A percentile compares a stretch with the other conserved stretches of the same genome.
Conservation (phyloP, 2,329 filamentous ascomycete species). For the Botrytis porri region DNA sequence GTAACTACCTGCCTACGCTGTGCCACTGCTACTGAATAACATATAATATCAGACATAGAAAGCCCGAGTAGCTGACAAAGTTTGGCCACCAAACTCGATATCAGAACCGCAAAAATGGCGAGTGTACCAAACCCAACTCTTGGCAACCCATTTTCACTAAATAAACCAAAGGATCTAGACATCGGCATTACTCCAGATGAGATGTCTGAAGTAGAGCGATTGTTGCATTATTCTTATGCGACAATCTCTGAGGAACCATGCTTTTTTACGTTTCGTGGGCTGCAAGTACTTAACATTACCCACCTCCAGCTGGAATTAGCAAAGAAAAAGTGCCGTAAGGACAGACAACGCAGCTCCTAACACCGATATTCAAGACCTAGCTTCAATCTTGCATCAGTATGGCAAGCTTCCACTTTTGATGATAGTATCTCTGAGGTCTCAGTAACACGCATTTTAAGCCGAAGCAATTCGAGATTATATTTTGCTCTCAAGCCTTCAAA, state of each 20-base stretch:
- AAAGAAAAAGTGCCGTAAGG: not conserved
- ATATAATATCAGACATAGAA: no score
- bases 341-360: not conserved
- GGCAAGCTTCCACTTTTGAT: not conserved
- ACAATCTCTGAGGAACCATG: not conserved
- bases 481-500: not conserved
- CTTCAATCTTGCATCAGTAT: not conserved
- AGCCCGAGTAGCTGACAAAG: no score
- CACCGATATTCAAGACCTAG: not conserved
- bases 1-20: no score
- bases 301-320: not conserved
- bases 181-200: not conserved
- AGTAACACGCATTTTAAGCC: not conserved
- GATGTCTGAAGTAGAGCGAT: not conserved
- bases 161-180: not conserved
- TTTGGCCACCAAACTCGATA: no score
- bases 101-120: no score
- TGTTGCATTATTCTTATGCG: not conserved
- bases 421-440: no score
- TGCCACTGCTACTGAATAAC: no score
- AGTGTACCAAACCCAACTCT: no score
- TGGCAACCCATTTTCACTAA: no score
- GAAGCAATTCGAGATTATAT: slow-evolving; percentile 1
- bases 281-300: not conserved
- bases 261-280: not conserved